Evolutionary conservation across 169 alveolate species (phyloP), one percentile per base, ranked within the genome.

Genomic region (Eimeria maxima): DNA sequence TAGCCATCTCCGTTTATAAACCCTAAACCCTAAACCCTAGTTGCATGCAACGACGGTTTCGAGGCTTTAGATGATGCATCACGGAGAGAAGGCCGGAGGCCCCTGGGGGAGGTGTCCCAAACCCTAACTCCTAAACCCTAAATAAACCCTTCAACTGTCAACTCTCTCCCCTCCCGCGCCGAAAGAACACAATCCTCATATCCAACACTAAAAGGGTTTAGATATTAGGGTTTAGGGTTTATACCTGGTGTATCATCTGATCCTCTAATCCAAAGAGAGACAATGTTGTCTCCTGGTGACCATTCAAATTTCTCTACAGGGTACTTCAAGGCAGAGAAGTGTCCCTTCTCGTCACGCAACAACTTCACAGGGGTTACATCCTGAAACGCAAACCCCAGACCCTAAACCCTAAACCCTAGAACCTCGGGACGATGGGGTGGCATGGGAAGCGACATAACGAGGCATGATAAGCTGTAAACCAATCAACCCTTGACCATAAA

Each of bases 211-310:
- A 11, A 11, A 65, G 84, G 84, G 57, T 76, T 42, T 76, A 76
- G 87, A 38, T 33, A 13, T 78, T 44, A 60, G 69, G 69, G 69
- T 69, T 69, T 76, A 76, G 87, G 87, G 65, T 47, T 81, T 50
- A 78, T 18, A 53, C 99, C 99, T 65, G 99, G 99, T 0, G 99
- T 97, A 47, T 97, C 98, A n/a, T 97, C 95, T n/a, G 98, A 96
- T 3, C 98, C 99, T 33, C 99, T 98, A 29, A 98, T 98, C 97
- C 98, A 97, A 18, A 98, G 94, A 20, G 99, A 97, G 63, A 98
- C 96, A 76, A 98, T 98, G 88, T 98, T 98, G 83, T 98, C 99
- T n/a, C 97, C 97, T 29, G 99, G 99, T 0, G 99, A 98, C 99
- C 99, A 98, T 55, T 98, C 99, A 87, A 98, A 98, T 81, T 96